Evolutionary conservation across 306 rosid genomes (phyloP).

Genomic region (Mucuna pruriens): DNA sequence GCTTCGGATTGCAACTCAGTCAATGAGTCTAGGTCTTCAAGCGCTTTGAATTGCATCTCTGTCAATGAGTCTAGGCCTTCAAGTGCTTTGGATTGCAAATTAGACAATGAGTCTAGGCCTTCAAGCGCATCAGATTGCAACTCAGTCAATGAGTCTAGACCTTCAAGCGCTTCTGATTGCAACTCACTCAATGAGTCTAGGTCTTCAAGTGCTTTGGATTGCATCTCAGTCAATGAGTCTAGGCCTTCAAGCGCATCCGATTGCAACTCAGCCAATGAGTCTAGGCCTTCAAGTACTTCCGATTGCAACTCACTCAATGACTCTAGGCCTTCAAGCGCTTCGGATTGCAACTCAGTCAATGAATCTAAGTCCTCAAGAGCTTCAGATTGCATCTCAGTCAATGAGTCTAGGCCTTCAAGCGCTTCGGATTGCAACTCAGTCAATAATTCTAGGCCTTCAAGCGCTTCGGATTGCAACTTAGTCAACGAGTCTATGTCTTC

Average conservation of each 20-base stretch:
- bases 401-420: conserved; percentile 57
- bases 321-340: conserved; percentile 62
- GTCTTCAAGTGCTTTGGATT: conserved; percentile 65
- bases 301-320: conserved; percentile 72
- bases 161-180: conserved; percentile 72
- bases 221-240: conserved; percentile 62
- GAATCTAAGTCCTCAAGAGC: conserved; percentile 65
- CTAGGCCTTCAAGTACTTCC: conserved; percentile 60
- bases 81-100: conserved; percentile 74
- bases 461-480: conserved; percentile 71
- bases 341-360: conserved; percentile 69
- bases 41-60: conserved; percentile 71
- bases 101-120: conserved; percentile 58
- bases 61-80: conserved; percentile 59
- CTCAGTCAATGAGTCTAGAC: conserved; percentile 59
- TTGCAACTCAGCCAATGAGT: conserved; percentile 68
- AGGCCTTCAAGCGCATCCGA: conserved; percentile 66
- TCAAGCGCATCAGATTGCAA: conserved; percentile 73
- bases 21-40: conserved; percentile 59
- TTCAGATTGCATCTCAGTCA: conserved; percentile 66
- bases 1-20: conserved; percentile 73
- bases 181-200: conserved; percentile 60
- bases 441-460: conserved; percentile 59
- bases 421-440: conserved; percentile 73
- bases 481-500: conserved; percentile 57